These are phyloP conservation scores for Brettanomyces anomalus DNA, from an alignment of 805 yeast genomes.

Conservation along the genomic window DNA sequence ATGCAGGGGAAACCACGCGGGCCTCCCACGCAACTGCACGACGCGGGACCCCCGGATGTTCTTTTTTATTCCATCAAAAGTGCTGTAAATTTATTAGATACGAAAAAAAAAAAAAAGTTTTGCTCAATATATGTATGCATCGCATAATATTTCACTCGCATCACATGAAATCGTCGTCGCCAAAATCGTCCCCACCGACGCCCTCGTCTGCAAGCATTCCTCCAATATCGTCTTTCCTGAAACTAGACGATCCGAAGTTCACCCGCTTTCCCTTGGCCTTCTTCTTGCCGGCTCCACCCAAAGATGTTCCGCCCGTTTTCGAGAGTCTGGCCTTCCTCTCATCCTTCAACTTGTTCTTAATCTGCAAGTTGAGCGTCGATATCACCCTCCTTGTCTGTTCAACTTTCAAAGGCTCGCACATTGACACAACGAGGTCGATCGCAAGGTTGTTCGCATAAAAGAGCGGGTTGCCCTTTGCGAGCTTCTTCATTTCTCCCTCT, in stretches of 20 bases:
- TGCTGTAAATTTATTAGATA: too few species aligned
- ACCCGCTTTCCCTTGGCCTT: slow-evolving; percentile 73
- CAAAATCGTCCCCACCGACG: slow-evolving; percentile 36
- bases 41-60: background rate
- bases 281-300: slow-evolving; percentile 93
- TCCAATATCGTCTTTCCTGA: slow-evolving; percentile 58
- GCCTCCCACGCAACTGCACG: background rate
- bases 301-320: slow-evolving; percentile 75
- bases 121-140: too few species aligned
- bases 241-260: slow-evolving; percentile 41
- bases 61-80: too few species aligned
- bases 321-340: slow-evolving; percentile 84
- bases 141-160: too few species aligned
- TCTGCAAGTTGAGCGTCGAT: slow-evolving; percentile 71
- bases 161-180: slow-evolving; percentile 79
- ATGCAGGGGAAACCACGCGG: background rate
- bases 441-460: slow-evolving; percentile 71
- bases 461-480: slow-evolving; percentile 52
- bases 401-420: slow-evolving; percentile 69
- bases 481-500: slow-evolving; percentile 47
- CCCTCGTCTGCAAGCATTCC: slow-evolving; percentile 34
- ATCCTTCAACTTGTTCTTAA: slow-evolving; percentile 79
- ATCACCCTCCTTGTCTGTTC: slow-evolving; percentile 82
- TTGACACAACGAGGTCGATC: slow-evolving; percentile 77
- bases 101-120: too few species aligned